These are phyloP conservation scores for Rhizopogon rudus DNA, from an alignment of 768 basidiomycete species.

Conservation along the genomic window DNA sequence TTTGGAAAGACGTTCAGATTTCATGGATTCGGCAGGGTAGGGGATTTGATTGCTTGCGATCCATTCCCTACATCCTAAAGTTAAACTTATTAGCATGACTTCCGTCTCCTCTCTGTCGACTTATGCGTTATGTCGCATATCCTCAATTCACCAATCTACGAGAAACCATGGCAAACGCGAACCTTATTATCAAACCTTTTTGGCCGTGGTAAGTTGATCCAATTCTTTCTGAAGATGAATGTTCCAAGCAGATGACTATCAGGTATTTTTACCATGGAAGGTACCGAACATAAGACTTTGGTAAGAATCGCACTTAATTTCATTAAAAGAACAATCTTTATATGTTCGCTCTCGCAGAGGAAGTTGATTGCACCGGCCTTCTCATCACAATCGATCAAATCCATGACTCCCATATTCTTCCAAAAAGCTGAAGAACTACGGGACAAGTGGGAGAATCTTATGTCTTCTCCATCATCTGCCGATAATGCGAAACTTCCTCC, in stretches of 20 bases:
- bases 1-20: constrained; percentile 51
- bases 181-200: constrained; percentile 41
- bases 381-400: constrained; percentile 37
- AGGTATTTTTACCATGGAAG: constrained; percentile 53
- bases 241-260: neutral
- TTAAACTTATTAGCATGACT: constrained; percentile 38
- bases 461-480: constrained; percentile 8
- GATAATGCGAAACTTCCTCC: constrained; percentile 2
- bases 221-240: neutral
- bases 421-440: constrained; percentile 47
- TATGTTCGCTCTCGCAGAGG: constrained; percentile 21
- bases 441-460: constrained; percentile 36
- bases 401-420: constrained; percentile 43
- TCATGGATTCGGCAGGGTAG: constrained; percentile 49
- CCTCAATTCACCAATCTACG: constrained; percentile 41
- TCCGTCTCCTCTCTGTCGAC: constrained; percentile 50
- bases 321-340: neutral
- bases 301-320: constrained; percentile 14
- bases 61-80: neutral
- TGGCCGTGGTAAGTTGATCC: constrained; percentile 36
- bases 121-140: constrained; percentile 43
- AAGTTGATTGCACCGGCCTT: constrained; percentile 50
- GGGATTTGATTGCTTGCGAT: neutral
- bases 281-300: constrained; percentile 40
- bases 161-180: constrained; percentile 57